Conservation (phyloP, 768 basidiomycete genomes). For the Leccinum truebloodii region DNA sequence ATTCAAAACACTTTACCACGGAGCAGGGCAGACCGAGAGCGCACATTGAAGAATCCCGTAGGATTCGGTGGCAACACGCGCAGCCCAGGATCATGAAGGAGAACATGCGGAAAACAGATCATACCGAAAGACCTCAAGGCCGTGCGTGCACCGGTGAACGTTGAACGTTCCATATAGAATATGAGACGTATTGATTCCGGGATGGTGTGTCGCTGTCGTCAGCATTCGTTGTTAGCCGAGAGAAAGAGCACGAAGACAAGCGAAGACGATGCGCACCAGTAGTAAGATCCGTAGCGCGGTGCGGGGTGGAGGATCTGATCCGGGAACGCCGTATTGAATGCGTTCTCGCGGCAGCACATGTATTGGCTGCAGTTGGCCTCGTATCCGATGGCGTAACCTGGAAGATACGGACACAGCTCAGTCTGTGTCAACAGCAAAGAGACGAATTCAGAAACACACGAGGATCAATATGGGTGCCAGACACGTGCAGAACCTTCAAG, state of each 20-base stretch:
- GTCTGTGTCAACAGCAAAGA: not conserved
- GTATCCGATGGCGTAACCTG: constrained; percentile 67
- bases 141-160: too few species aligned
- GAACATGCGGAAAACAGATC: too few species aligned
- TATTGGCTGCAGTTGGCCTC: constrained; percentile 69
- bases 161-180: too few species aligned
- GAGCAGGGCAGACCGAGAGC: too few species aligned
- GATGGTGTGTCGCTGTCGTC: constrained; percentile 54
- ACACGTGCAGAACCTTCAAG: constrained; percentile 50
- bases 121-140: too few species aligned
- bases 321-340: constrained; percentile 47
- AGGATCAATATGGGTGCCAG: constrained; percentile 53
- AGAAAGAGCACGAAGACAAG: too few species aligned
- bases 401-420: not conserved
- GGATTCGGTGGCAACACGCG: too few species aligned
- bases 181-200: too few species aligned
- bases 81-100: too few species aligned
- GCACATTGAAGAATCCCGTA: too few species aligned
- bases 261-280: constrained; percentile 7
- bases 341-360: constrained; percentile 61
- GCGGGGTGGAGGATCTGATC: constrained; percentile 53
- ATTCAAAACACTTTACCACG: too few species aligned
- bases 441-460: constrained; percentile 32
- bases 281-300: constrained; percentile 56
- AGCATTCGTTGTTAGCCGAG: not conserved